Evolutionary conservation across 1,284 basidiomycete genomes (phyloP).

Genomic region (Sphaerobolus stellatus): DNA sequence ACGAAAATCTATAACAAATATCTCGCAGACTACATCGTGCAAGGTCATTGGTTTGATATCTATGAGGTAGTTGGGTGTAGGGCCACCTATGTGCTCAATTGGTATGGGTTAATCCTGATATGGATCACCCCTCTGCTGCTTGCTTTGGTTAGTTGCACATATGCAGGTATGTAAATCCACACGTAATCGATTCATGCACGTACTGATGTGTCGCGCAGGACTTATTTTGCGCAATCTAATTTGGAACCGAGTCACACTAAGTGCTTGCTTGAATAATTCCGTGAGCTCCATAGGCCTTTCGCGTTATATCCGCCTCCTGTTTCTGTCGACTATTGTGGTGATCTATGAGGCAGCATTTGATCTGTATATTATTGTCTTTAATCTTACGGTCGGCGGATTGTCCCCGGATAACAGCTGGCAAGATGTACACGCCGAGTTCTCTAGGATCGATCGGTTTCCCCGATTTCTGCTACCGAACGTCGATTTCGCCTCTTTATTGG

Average conservation of each 20-base stretch:
- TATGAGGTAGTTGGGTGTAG: conserved; percentile 62
- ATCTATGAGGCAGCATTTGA: conserved; percentile 48
- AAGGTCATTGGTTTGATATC: conserved; percentile 71
- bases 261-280: conserved; percentile 1
- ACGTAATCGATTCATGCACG: not conserved
- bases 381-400: conserved; percentile 32
- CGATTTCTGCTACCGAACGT: conserved; percentile 7
- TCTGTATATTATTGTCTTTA: conserved; percentile 39
- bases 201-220: not conserved
- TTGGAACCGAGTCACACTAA: conserved; percentile 5
- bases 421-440: conserved; percentile 52
- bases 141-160: conserved; percentile 26
- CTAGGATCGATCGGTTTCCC: conserved; percentile 34
- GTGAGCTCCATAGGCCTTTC: conserved; percentile 23
- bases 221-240: conserved; percentile 9
- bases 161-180: conserved; percentile 25
- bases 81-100: conserved; percentile 54
- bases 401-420: conserved; percentile 54
- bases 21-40: conserved; percentile 57
- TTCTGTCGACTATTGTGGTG: conserved; percentile 49
- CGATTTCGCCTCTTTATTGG: conserved; percentile 16
- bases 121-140: conserved; percentile 57
- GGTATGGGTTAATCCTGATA: conserved; percentile 51
- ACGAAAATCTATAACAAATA: not conserved
- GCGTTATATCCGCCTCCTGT: conserved; percentile 65